Percentiles rank a stretch among this genome's conserved stretches.
phyloP scores from a whole-genome alignment of 2,329 filamentous ascomycete species.

The Teratosphaeria viscida region DNA sequence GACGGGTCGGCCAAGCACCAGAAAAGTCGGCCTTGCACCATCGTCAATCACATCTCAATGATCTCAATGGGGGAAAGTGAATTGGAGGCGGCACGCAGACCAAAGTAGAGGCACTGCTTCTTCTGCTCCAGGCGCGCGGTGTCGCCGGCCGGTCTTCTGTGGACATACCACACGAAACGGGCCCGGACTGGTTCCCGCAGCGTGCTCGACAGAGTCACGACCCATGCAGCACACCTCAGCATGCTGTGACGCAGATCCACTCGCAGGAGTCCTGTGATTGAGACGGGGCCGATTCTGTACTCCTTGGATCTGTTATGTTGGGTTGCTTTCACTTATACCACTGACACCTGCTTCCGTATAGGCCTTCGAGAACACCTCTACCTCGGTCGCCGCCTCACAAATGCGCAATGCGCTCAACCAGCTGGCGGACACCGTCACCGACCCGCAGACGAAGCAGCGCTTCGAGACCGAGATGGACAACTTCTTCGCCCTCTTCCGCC shows the following conservation, averaged over 20 bases:
- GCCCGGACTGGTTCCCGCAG: neutral
- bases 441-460: constrained; percentile 64
- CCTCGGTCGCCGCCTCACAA: constrained; percentile 92
- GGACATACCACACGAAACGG: neutral
- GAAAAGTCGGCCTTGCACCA: neutral
- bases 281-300: neutral
- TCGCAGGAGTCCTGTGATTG: too few species aligned
- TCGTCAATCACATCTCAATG: neutral
- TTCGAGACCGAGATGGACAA: constrained; percentile 99
- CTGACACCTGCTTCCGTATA: constrained; percentile 28
- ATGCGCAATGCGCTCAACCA: constrained; percentile 97
- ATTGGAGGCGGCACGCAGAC: neutral
- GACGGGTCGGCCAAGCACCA: neutral
- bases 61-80: neutral
- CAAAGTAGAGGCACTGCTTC: neutral
- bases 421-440: constrained; percentile 79
- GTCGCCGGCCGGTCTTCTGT: neutral
- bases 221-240: neutral
- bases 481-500: constrained; percentile 97
- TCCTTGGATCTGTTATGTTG: neutral
- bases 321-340: neutral
- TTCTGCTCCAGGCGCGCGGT: neutral
- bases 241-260: too few species aligned
- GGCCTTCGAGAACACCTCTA: constrained; percentile 99
- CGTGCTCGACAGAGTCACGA: neutral